Conservation (phyloP, 2,329 filamentous ascomycete genomes). For the Aspergillus niger region DNA sequence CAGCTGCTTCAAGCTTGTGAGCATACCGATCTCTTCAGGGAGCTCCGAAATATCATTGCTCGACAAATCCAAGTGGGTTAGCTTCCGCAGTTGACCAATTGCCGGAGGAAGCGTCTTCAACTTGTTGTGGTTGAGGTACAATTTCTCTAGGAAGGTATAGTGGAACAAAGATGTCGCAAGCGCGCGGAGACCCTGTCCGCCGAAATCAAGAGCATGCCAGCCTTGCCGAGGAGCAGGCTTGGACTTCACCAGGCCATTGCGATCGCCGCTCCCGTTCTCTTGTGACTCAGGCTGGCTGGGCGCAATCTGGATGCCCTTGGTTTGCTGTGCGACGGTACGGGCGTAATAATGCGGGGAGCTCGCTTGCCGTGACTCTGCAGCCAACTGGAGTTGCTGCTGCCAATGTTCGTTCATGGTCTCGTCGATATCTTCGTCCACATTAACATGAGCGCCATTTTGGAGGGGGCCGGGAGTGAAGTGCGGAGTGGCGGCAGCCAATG, state of each 20-base stretch:
- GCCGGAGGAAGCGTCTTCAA: conserved; percentile 75
- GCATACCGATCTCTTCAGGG: conserved; percentile 93
- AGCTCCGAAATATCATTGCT: conserved; percentile 81
- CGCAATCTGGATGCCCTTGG: conserved; percentile 48
- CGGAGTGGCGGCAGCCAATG: conserved; percentile 51
- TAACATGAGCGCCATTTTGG: conserved; percentile 60
- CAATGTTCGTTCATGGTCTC: conserved; percentile 72
- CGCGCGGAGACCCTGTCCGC: conserved; percentile 89
- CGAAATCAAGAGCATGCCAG: conserved; percentile 92
- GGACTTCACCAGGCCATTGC: conserved; percentile 66
- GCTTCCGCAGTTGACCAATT: conserved; percentile 78
- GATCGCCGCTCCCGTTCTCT: conserved; percentile 55
- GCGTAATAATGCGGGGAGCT: conserved; percentile 71
- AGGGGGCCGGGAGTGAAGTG: conserved; percentile 62
- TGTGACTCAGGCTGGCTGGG: conserved; percentile 53
- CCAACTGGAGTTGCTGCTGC: conserved; percentile 81
- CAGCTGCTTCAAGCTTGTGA: conserved; percentile 84
- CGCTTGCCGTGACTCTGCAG: conserved; percentile 71
- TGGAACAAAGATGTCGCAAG: conserved; percentile 77
- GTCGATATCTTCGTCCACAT: conserved; percentile 57
- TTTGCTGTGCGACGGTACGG: conserved; percentile 49
- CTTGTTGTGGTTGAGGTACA: conserved; percentile 94
- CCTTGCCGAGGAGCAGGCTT: conserved; percentile 66
- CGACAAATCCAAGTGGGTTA: conserved; percentile 84
- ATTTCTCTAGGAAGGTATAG: conserved; percentile 85